phyloP scores from a whole-genome alignment of 495 filamentous ascomycete genomes.

The Viridothelium virens region DNA sequence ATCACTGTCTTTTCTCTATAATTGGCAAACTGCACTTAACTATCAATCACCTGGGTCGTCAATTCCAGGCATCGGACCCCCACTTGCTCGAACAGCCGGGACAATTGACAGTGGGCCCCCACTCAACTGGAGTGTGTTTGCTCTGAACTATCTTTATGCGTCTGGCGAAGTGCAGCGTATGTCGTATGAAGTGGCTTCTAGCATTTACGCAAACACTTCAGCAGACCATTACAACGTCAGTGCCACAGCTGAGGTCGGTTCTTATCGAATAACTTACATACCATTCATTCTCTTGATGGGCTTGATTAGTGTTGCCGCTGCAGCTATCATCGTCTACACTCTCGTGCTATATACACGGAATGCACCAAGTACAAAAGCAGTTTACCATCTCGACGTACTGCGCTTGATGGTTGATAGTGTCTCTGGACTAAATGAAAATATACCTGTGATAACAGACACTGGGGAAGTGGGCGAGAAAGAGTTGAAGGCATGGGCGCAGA shows the following conservation, averaged over 20 bases:
- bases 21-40: conserved; percentile 1
- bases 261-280: conserved; percentile 4
- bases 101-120: not conserved
- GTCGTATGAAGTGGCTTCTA: not conserved
- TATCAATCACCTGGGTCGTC: not conserved
- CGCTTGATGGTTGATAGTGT: not conserved
- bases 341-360: not conserved
- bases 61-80: not conserved
- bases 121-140: not conserved
- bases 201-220: not conserved
- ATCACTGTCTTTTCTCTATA: not conserved
- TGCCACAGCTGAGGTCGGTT: not conserved
- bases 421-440: not conserved
- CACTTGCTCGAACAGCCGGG: not conserved
- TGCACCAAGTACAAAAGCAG: not conserved
- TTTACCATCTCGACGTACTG: not conserved
- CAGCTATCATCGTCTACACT: not conserved
- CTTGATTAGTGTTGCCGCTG: not conserved
- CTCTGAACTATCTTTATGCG: not conserved
- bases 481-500: not conserved
- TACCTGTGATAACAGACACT: not conserved
- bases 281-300: not conserved
- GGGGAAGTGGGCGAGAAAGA: not conserved
- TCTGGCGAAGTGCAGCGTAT: conserved; percentile 6
- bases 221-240: not conserved